Conservation (phyloP, 768 basidiomycete species). For the Tylopilus rubrobrunneus region DNA sequence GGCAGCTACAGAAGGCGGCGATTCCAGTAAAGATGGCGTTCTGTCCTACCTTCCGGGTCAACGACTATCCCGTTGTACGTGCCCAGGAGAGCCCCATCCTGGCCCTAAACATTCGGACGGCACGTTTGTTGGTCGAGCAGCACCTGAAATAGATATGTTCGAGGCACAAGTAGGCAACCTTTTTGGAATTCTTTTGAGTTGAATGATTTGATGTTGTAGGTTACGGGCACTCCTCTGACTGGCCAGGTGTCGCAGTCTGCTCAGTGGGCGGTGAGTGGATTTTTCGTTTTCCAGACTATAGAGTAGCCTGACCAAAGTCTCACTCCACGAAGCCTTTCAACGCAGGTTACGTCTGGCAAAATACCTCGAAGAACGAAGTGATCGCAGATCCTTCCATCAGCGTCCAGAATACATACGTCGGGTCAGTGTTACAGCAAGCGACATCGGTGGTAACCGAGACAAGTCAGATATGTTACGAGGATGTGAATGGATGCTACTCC, state of each 20-base stretch:
- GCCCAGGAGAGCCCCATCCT: slow-evolving; percentile 76
- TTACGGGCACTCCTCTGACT: slow-evolving; percentile 39
- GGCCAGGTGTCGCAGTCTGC: slow-evolving; percentile 79
- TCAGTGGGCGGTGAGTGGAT: slow-evolving; percentile 68
- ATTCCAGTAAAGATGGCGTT: slow-evolving; percentile 36
- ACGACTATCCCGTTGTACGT: slow-evolving; percentile 82
- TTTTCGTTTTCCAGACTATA: slow-evolving; percentile 1
- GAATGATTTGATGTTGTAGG: slow-evolving; percentile 34
- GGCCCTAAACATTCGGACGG: slow-evolving; percentile 75
- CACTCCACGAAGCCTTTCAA: slow-evolving; percentile 60
- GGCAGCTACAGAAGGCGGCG: slow-evolving; percentile 60
- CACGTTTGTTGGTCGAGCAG: slow-evolving; percentile 72
- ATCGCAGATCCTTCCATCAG: slow-evolving; percentile 55
- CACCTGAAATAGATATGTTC: slow-evolving; percentile 89
- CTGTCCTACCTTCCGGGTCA: slow-evolving; percentile 82
- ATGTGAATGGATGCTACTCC: slow-evolving; percentile 55
- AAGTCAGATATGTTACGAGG: slow-evolving; percentile 68
- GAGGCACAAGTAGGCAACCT: slow-evolving; percentile 58
- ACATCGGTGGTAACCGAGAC: slow-evolving; percentile 71
- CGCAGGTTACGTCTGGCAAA: slow-evolving; percentile 63
- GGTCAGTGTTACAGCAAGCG: slow-evolving; percentile 73
- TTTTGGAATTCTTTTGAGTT: slow-evolving; percentile 9
- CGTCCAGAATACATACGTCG: slow-evolving; percentile 58
- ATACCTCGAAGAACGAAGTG: slow-evolving; percentile 54
- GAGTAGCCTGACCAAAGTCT: background rate